Evolutionary conservation across 2,329 filamentous ascomycete species (phyloP).

Genomic region (Clarireedia paspali): DNA sequence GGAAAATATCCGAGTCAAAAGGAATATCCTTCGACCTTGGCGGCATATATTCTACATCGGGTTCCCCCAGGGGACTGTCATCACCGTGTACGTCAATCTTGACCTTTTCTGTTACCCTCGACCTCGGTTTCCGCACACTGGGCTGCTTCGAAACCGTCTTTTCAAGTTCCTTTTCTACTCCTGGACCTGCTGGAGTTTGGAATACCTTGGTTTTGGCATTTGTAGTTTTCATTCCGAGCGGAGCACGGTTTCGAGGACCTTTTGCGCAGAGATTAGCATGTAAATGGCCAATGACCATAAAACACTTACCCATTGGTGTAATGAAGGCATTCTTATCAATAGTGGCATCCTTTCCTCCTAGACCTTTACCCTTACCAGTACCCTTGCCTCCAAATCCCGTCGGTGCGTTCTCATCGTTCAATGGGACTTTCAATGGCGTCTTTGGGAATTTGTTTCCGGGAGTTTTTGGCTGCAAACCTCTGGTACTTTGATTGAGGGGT

Average conservation of each 20-base stretch:
- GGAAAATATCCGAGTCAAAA: constrained; percentile 64
- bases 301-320: constrained; percentile 64
- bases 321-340: constrained; percentile 56
- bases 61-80: constrained; percentile 43
- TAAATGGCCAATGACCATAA: constrained; percentile 30
- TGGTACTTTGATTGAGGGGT: constrained; percentile 57
- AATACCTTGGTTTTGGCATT: constrained; percentile 75
- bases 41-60: constrained; percentile 83
- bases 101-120: constrained; percentile 43
- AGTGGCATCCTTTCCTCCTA: constrained; percentile 42
- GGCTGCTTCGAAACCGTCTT: constrained; percentile 51
- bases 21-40: constrained; percentile 59
- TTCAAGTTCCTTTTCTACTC: constrained; percentile 49
- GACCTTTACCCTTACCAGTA: constrained; percentile 44
- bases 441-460: constrained; percentile 70
- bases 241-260: constrained; percentile 60
- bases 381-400: constrained; percentile 48
- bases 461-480: constrained; percentile 64
- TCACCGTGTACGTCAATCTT: constrained; percentile 58
- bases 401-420: constrained; percentile 81
- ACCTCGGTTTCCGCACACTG: constrained; percentile 48
- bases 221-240: constrained; percentile 89
- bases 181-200: constrained; percentile 58
- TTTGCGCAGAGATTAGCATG: neutral
- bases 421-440: constrained; percentile 69